phyloP scores from a whole-genome alignment of 768 basidiomycete species.

The Goffeauzyma gilvescens region DNA sequence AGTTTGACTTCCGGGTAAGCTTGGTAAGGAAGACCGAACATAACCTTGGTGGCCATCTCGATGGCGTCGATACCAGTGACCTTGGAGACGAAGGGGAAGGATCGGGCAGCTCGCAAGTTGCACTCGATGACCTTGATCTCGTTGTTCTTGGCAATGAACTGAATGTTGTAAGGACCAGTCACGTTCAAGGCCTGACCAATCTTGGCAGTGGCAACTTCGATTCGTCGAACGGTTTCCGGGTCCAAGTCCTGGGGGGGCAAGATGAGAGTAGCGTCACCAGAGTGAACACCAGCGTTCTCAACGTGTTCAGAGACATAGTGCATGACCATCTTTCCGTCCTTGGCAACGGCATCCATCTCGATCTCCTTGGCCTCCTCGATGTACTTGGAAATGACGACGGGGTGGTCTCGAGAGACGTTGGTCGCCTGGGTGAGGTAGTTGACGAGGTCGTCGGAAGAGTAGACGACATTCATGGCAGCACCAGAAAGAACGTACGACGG shows the following conservation, averaged over 20 bases:
- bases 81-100: conserved; percentile 98
- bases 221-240: conserved; percentile 84
- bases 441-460: conserved; percentile 69
- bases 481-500: conserved; percentile 99
- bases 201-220: conserved; percentile 91
- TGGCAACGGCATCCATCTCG: conserved; percentile 97
- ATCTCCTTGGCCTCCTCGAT: conserved; percentile 99
- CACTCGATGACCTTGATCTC: conserved; percentile 99
- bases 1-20: conserved; percentile 75
- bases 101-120: conserved; percentile 89
- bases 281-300: conserved; percentile 97
- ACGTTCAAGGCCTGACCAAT: conserved; percentile 95
- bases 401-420: conserved; percentile 85
- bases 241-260: conserved; percentile 96
- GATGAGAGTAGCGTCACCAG: conserved; percentile 93
- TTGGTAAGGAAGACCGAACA: conserved; percentile 76
- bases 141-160: conserved; percentile 99
- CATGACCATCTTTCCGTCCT: conserved; percentile 96
- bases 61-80: conserved; percentile 95
- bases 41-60: conserved; percentile 96
- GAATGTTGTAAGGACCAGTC: conserved; percentile 96
- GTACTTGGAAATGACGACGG: conserved; percentile 96
- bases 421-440: conserved; percentile 88
- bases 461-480: conserved; percentile 99
- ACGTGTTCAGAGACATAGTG: conserved; percentile 99